A percentile compares a stretch with the other conserved stretches of the same genome.
These are phyloP conservation scores for Priceomyces carsonii DNA, from an alignment of 805 yeast species.

Conservation along the genomic window DNA sequence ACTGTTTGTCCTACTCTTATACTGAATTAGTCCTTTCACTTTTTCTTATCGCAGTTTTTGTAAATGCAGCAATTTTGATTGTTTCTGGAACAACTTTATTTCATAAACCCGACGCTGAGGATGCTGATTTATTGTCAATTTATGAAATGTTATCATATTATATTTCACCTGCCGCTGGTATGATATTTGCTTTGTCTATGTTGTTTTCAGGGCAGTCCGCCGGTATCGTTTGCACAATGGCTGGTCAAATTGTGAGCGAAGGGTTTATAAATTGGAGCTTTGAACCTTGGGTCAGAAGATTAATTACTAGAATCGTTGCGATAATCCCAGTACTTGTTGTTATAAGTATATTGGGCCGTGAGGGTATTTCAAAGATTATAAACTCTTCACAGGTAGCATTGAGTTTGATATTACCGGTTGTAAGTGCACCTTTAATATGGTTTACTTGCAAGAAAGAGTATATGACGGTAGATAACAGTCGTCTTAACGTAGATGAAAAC, in stretches of 20 bases:
- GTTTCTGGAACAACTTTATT: conserved; percentile 44
- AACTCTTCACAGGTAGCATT: conserved; percentile 46
- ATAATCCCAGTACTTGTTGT: conserved; percentile 43
- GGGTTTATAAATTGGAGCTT: conserved; percentile 48
- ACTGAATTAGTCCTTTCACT: conserved; percentile 41
- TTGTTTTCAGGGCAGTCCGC: conserved; percentile 48
- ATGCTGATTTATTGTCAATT: conserved; percentile 46
- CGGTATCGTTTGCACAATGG: conserved; percentile 50
- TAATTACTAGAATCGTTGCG: conserved; percentile 42
- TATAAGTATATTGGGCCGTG: conserved; percentile 39
- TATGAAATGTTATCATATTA: conserved; percentile 45
- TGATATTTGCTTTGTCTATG: conserved; percentile 47
- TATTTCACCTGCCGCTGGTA: conserved; percentile 46
- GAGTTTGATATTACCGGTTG: conserved; percentile 45
- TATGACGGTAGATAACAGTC: conserved; percentile 38
- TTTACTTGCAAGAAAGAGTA: conserved; percentile 40
- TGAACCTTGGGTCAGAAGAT: conserved; percentile 44
- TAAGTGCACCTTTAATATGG: conserved; percentile 47
- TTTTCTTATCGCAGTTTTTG: conserved; percentile 45
- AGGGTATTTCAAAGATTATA: conserved; percentile 46
- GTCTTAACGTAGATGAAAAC: conserved; percentile 12
- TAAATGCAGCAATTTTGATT: conserved; percentile 45
- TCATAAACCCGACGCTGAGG: conserved; percentile 46
- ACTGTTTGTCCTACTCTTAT: conserved; percentile 42
- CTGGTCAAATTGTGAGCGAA: conserved; percentile 47